Evolutionary conservation across 2,329 filamentous ascomycete genomes (phyloP).

Genomic region (Fusarium musae): DNA sequence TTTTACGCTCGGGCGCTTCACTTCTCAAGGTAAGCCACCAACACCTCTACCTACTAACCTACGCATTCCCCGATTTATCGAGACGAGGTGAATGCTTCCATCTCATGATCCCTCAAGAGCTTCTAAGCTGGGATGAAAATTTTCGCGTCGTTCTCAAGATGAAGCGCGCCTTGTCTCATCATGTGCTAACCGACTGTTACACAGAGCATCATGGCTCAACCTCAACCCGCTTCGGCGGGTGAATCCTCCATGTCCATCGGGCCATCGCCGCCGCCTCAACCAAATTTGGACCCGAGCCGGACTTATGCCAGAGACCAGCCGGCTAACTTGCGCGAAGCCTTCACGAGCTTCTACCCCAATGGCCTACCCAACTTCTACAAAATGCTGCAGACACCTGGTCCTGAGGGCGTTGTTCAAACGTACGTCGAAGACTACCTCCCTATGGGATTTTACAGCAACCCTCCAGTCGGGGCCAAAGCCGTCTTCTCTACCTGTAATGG

Average conservation of each 20-base stretch:
- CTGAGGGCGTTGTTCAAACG: constrained; percentile 40
- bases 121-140: background rate
- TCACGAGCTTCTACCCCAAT: constrained; percentile 50
- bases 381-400: constrained; percentile 45
- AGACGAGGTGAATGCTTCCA: background rate
- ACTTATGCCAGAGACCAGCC: constrained; percentile 41
- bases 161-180: background rate
- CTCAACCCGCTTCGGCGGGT: constrained; percentile 3
- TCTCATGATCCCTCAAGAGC: background rate
- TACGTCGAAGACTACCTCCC: constrained; percentile 53
- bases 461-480: constrained; percentile 46
- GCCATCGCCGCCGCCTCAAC: constrained; percentile 24
- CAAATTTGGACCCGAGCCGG: constrained; percentile 34
- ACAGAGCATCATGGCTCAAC: constrained; percentile 32
- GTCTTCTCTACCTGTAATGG: constrained; percentile 55
- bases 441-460: constrained; percentile 52
- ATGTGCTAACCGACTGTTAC: constrained; percentile 13
- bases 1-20: background rate
- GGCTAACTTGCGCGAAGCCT: constrained; percentile 40
- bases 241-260: constrained; percentile 16
- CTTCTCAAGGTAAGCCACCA: constrained; percentile 18
- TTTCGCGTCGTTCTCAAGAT: background rate
- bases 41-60: background rate
- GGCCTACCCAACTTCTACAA: constrained; percentile 51
- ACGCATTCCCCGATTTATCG: background rate